Percentiles rank a stretch among this genome's conserved stretches.
These are phyloP conservation scores for Grammothele lineata DNA, from an alignment of 768 basidiomycete genomes.

Conservation along the genomic window DNA sequence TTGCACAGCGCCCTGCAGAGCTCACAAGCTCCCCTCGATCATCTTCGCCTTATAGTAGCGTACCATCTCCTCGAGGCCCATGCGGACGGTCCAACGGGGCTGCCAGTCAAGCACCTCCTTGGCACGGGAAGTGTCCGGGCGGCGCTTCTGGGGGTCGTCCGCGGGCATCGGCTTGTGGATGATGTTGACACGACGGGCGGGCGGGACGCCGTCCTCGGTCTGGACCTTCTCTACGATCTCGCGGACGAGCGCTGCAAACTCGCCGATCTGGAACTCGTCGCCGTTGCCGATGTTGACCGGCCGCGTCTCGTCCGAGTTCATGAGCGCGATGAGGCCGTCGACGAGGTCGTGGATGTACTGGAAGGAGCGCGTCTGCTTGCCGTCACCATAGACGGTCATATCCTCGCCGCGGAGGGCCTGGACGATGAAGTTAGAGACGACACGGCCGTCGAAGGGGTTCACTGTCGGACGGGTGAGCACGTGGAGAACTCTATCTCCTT, in stretches of 20 bases:
- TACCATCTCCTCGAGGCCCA: conserved; percentile 95
- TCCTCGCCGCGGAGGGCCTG: conserved; percentile 95
- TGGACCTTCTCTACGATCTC: conserved; percentile 93
- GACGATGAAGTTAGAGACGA: conserved; percentile 98
- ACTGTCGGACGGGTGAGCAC: conserved; percentile 40
- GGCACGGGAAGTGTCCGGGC: conserved; percentile 90
- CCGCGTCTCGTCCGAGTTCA: conserved; percentile 91
- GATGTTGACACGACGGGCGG: conserved; percentile 53
- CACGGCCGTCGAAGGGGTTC: conserved; percentile 96
- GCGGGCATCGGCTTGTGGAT: conserved; percentile 79
- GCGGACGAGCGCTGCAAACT: conserved; percentile 90
- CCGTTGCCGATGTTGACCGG: conserved; percentile 96
- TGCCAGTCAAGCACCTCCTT: conserved; percentile 85
- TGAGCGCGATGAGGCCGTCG: conserved; percentile 88
- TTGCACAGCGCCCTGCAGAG: too few relatives aligned
- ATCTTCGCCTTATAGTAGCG: conserved; percentile 89
- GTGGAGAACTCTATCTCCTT: conserved; percentile 21
- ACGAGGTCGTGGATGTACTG: conserved; percentile 98
- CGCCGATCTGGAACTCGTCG: conserved; percentile 93
- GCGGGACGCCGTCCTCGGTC: conserved; percentile 65
- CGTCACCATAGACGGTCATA: conserved; percentile 96
- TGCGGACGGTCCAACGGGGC: conserved; percentile 87
- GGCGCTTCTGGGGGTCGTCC: conserved; percentile 92
- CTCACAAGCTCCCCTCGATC: conserved; percentile 73
- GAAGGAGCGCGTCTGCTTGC: conserved; percentile 91